Conservation (phyloP, 2,329 filamentous ascomycete genomes). For the Thermothelomyces thermophilus region DNA sequence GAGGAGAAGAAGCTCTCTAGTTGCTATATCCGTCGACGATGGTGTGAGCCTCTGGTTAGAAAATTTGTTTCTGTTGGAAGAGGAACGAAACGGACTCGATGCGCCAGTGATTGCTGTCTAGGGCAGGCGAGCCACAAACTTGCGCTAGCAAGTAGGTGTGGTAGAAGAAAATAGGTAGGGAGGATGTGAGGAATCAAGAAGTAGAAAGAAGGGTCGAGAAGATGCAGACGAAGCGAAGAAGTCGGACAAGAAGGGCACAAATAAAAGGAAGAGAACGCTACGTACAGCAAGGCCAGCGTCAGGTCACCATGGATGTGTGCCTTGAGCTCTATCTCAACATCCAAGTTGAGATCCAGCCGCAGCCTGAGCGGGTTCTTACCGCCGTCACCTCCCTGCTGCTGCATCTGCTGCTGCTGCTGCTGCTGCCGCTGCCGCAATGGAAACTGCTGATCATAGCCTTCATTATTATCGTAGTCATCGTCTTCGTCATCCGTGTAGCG, state of each 20-base stretch:
- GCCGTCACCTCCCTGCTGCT: conserved; percentile 32
- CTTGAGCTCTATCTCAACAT: conserved; percentile 74
- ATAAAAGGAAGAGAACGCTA: conserved; percentile 11
- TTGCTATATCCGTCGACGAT: conserved; percentile 5
- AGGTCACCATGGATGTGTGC: conserved; percentile 73
- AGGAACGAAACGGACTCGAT: too few relatives aligned
- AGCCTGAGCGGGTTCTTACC: conserved; percentile 59
- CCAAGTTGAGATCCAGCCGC: conserved; percentile 66
- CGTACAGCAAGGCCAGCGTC: conserved; percentile 64
- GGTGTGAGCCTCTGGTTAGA: too few relatives aligned
- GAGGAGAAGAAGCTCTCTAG: neutral
- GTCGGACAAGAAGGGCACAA: too few relatives aligned
- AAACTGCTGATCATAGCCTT: conserved; percentile 20
- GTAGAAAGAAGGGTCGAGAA: neutral
- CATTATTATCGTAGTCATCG: conserved; percentile 20
- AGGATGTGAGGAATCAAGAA: too few relatives aligned
- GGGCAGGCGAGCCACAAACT: too few relatives aligned
- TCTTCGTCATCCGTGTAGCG: conserved; percentile 20
- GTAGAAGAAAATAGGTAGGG: too few relatives aligned
- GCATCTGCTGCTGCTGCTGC: conserved; percentile 24
- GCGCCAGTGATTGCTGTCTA: too few relatives aligned
- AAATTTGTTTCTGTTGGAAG: too few relatives aligned
- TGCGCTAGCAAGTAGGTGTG: too few relatives aligned
- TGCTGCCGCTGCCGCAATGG: conserved; percentile 18
- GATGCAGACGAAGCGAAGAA: too few relatives aligned